Conservation (phyloP, 1,284 basidiomycete genomes). For the Chiua sp. region DNA sequence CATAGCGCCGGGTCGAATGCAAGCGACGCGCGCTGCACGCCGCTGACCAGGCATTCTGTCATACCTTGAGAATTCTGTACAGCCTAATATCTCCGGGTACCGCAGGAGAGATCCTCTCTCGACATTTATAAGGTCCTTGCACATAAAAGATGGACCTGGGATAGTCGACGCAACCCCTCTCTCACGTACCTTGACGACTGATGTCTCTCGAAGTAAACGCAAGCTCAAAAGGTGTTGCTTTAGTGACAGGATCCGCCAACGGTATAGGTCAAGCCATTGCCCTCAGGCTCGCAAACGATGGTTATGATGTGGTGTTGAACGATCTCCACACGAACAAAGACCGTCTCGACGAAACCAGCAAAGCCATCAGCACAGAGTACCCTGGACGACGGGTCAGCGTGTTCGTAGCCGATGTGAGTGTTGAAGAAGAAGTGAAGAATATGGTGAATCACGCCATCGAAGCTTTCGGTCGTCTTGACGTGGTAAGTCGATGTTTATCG, state of each 20-base stretch:
- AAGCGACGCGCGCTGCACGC: too few species aligned
- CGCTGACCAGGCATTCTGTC: too few species aligned
- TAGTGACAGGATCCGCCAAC: constrained; percentile 42
- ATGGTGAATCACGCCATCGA: constrained; percentile 39
- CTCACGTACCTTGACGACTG: not conserved
- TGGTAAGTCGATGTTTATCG: constrained; percentile 33
- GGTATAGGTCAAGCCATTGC: constrained; percentile 44
- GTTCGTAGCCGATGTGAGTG: constrained; percentile 38
- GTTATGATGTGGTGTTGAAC: constrained; percentile 43
- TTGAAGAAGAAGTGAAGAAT: constrained; percentile 41
- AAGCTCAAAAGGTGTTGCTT: constrained; percentile 28
- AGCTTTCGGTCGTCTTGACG: constrained; percentile 41
- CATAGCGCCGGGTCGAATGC: too few species aligned
- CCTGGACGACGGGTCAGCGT: constrained; percentile 29
- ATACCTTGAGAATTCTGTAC: too few species aligned
- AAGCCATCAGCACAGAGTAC: constrained; percentile 31
- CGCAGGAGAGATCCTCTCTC: not conserved
- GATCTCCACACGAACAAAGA: constrained; percentile 32
- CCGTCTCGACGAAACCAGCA: constrained; percentile 22
- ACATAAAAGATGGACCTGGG: not conserved
- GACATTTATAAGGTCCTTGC: too few species aligned
- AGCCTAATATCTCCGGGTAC: not conserved
- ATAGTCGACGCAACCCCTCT: not conserved
- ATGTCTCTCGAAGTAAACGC: constrained; percentile 9
- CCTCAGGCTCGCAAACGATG: constrained; percentile 40